Evolutionary conservation across 148 eudicot genomes (phyloP), one percentile per base, ranked within the genome.

Genomic region (Fagopyrum tataricum): DNA sequence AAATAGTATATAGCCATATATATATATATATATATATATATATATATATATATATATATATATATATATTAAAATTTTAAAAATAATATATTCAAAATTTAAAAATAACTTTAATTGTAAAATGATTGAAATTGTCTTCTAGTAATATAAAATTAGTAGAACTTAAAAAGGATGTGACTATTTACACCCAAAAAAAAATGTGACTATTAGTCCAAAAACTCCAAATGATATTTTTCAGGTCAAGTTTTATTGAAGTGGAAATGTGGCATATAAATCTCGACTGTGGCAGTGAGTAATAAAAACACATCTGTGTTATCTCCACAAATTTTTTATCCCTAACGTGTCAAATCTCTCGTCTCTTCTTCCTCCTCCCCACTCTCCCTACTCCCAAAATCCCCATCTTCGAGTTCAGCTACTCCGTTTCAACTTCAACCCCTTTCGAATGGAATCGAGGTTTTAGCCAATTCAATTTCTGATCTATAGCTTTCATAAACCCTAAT

Each of bases 301-400:
- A 31, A 62, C 42, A 62, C 42, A 62, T 4, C n/a, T n/a, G 37
- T 31, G 37, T 62, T 26, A 62, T 62, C 41, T 62, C 68, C 68
- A 62, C 41, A 26, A 26, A 26, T 5, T 26, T 62, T 62, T 62
- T 62, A 64, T 64, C 69, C 11, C 61, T 9, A 55, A 55, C 24
- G 56, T 17, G 23, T 52, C 13, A 20, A 21, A 21, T 56, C 64
- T 6, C 26, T 56, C 64, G 11, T 56, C 64, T 61, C 67, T 26
- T 61, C 41, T 61, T 61, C 0, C 39, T 13, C 31, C 37, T 59
- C 66, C 8, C 26, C 40, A 37, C 41, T 23, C n/a, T 53, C 23
- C 7, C 59, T 17, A 6, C 62, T 56, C 62, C 26, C 31, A 53
- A 56, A 56, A 56, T 21, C 41, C 10, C 18, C 42, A 31, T 61